Base-by-base conservation (phyloP, 2,329 filamentous ascomycete species). In the Fusarium sp. region DNA sequence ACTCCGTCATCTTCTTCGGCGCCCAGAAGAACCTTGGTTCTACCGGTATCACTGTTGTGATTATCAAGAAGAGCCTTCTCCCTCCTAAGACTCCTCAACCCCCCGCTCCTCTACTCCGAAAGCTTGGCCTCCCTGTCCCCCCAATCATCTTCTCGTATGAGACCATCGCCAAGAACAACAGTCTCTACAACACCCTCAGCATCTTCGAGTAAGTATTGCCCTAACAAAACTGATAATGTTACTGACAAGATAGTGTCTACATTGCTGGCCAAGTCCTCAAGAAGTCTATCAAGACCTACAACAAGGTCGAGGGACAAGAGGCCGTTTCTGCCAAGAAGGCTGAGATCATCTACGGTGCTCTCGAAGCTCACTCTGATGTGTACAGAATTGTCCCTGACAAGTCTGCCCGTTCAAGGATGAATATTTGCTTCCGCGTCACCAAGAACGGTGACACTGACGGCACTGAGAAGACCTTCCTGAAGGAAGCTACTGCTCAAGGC, bases 11-110 rank as follows among this genome's bases (percentile, higher is more conserved):
- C 77, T 98, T 98, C 83, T 97, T 94, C 67, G 94, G 94, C 48
- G 94, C 94, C 0, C 95, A 98, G 79, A 98, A 98, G 88, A 98
- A 98, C 81, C 86, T 98, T 13, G 95, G 94, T 29, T 89, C 88
- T 5, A 90, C 95, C 2, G 95, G 95, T 63, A 88, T 98, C 65
- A 96, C 95, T 8, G 92, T 97, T 29, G 91, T 92, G 16, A 90
- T 98, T 51, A 85, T 98, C 76, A 91, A 91, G 78, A 97, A 97
- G 83, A 88, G 83, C 69, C 84, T 98, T 30, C 86, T 98, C 4
- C 88, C 92, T 14, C 92, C 92, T 6, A 80, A 84, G 30, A 85
- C 85, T 4, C 82, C 87, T 9, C 89, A 93, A 73, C 92, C 93
- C 4, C 84, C 90, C 10, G 83, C 92, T 3, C 83, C 86, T 7